Base-by-base conservation (phyloP, 441 rosid genomes). In the Corymbia citriodora region DNA sequence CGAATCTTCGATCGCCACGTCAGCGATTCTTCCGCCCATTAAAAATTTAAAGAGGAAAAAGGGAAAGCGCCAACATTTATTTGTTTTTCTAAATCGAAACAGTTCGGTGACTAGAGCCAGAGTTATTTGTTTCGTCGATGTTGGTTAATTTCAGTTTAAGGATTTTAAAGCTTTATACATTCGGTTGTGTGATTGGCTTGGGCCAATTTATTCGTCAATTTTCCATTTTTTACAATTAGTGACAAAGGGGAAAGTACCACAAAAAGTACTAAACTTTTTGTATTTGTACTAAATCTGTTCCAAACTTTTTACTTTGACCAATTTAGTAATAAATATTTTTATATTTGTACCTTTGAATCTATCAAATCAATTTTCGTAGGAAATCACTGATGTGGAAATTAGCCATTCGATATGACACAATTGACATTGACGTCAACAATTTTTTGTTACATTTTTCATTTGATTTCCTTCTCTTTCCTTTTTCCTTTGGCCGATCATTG, bases 341-440 rank as follows among this genome's bases (percentile, higher is more conserved):
- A 17, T 10, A 10, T 59, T 59, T 9, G 2, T 23, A 0, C 1
- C 63, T 1, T 59, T 4, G 10, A 59, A 10, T 23, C 3, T 12
- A 57, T 57, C 3, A 0, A 0, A 57, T 10, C 10, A 57, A 59
- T 59, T 23, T 59, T 23, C 10, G 10, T 0, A 10, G 10, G 25
- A 23, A 25, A 59, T 59, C 5, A 10, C 2, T 10, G 0, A 25
- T 0, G 2, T 10, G 10, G 6, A 2, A 6, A 1, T 4, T 0
- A 0, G 2, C 0, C 14, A 25, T 59, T 10, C 3, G 2, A 59
- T 7, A 0, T 25, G 1, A 59, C 1, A 10, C 5, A 6, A 0
- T 0, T 4, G 0, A 25, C 7, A 1, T 23, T 1, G 3, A 10
- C 1, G 10, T 25, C 2, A 12, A 23, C 65, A 59, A 59, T 25